Base-by-base conservation (phyloP, 768 basidiomycete genomes). In the Aureoboletus auriporus region DNA sequence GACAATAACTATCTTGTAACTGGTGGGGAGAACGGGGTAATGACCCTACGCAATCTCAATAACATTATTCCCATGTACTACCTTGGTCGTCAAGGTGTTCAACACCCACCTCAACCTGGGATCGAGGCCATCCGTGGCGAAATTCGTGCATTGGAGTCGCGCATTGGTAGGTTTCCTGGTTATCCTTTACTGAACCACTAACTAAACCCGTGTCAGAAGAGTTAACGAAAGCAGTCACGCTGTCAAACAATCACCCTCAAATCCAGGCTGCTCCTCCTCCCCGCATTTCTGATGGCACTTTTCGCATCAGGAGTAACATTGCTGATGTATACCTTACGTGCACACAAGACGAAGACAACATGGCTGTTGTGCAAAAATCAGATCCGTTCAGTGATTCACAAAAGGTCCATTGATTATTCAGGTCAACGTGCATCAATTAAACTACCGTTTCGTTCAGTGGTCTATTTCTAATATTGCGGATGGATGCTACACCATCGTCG, bases 1-100 rank as follows among this genome's bases (percentile, higher is more conserved):
- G 44, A 56, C 14, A 38, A 35, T n/a, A 51, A 38, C 8, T 30
- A 35, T 16, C 27, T 56, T 10, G 53, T 44, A 4, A 54, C 47
- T 8, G 46, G 46, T 4, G 23, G 49, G n/a, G 55, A 55, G 8
- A 31, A 46, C 26, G 23, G 35, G 0, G 50, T 44, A n/a, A 44
- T 56, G 8, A 46, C 40, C 5, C 8, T 56, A 30, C 41, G 27
- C 14, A 40, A 40, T 34, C 44, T 56, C 41, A 13, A 43, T 0
- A 29, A 47, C 31, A 47, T 47, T 14, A n/a, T 47, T 27, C 46
- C 46, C 30, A 51, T 31, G 29, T 46, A 38, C 38, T 46, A 40
- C 4, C 44, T 44, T 7, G 46, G 46, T 16, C 46, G 39, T 16
- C 46, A 47, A 33, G 39, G 26, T 3, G 29, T 34, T 12, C 39